Evolutionary conservation across 2,329 filamentous ascomycete genomes (phyloP), one percentile per base, ranked within the genome.

Genomic region (Alternaria panax): DNA sequence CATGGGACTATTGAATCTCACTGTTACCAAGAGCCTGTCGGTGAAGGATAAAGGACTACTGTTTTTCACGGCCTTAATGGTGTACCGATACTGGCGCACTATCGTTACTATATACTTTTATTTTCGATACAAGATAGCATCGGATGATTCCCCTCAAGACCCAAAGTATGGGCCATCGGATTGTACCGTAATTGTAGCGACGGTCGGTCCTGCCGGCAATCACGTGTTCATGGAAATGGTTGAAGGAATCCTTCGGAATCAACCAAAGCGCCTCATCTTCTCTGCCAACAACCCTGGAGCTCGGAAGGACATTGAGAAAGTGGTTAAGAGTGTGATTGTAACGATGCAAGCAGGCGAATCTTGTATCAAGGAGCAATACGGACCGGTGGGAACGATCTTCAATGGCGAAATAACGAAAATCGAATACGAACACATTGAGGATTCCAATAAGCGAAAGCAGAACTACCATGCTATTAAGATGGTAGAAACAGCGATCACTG

Each of bases 51-150:
- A 24, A 2, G 46, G 42, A 3, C 22, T 67, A 0, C 28, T 70
- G 1, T 68, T 62, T 62, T 62, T 72, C 3, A 11, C 41, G 7
- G 56, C 59, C 1, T 45, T 71, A 1, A 7, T 72, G 4, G 34
- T 56, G 7, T 67, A 71, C 38, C 64, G 68, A 2, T 70, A 72
- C 41, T 72, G 64, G 60, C 64, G 67, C 3, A 68, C 63, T 2
- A 4, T 63, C 0, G 47, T 67, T 5, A 63, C 64, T 20, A 40
- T 66, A 16, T 67, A 46, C 38, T 70, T 65, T 40, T 71, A 62
- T 63, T 62, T 51, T 11, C 40, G 38, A n/a, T 71, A 73, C 42
- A 47, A 63, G 38, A 63, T 55, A 0, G 45, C 60, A 2, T 16
- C 52, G 2, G 9, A n/a, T 1, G 18, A 50, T 1, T 1, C 24